Conservation (phyloP, 371 early-diverging fungal genomes). For the Lichtheimia ramosa region DNA sequence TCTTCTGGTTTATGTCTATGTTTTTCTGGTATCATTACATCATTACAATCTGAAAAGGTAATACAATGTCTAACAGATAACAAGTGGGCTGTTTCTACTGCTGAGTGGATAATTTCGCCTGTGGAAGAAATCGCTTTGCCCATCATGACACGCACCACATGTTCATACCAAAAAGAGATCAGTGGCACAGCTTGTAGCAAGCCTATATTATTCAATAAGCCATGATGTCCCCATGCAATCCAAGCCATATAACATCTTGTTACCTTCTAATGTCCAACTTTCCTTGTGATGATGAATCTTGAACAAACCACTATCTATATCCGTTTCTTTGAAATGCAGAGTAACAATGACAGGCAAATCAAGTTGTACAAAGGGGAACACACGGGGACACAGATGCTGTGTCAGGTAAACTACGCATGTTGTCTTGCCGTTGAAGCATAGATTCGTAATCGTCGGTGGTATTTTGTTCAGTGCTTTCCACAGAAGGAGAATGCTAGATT, state of each 20-base stretch:
- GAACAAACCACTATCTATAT: constrained; percentile 19
- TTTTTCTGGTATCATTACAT: no score
- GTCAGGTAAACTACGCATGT: constrained; percentile 21
- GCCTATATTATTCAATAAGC: constrained; percentile 5
- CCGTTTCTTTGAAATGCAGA: constrained; percentile 20
- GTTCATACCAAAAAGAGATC: constrained; percentile 14
- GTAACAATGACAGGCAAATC: constrained; percentile 20
- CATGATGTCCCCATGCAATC: neutral
- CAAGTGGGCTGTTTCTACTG: constrained; percentile 3
- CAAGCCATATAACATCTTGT: neutral
- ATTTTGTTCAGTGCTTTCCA: constrained; percentile 24
- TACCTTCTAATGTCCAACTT: constrained; percentile 30
- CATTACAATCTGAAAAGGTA: no score
- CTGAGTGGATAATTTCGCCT: constrained; percentile 9
- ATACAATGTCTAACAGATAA: no score
- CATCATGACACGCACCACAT: constrained; percentile 11
- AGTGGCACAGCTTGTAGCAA: constrained; percentile 10
- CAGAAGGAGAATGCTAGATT: constrained; percentile 13
- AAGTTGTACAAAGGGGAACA: constrained; percentile 21
- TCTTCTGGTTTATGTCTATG: no score
- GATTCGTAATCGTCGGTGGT: constrained; percentile 15
- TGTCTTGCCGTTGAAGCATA: constrained; percentile 20
- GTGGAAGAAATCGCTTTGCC: constrained; percentile 14
- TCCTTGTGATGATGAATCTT: constrained; percentile 20
- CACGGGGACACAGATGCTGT: constrained; percentile 18